Evolutionary conservation across 108 stramenopile species (phyloP).

Genomic region (Stephanodiscus triporus): DNA sequence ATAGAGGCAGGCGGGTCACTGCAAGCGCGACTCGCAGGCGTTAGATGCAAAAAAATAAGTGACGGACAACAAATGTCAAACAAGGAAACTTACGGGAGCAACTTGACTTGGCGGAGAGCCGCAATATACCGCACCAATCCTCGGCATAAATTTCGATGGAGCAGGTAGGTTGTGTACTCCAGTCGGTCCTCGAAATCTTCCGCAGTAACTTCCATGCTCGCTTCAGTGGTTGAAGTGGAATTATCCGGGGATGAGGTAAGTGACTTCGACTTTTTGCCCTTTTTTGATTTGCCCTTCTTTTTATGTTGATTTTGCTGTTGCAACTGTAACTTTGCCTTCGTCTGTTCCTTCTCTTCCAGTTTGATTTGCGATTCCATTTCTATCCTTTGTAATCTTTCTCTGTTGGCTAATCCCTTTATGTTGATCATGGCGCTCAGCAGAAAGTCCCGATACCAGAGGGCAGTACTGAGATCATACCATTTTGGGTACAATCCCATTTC

Average conservation of each 20-base stretch:
- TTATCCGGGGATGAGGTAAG: not conserved
- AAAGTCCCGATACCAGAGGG: conserved; percentile 85
- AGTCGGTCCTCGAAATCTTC: conserved; percentile 71
- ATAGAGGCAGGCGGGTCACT: conserved; percentile 27
- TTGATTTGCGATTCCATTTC: conserved; percentile 32
- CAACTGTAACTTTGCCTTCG: conserved; percentile 7
- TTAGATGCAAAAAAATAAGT: not conserved
- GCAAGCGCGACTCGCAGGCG: not conserved
- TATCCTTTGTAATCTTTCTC: conserved; percentile 34
- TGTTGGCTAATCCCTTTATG: conserved; percentile 51
- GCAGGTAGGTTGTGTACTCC: conserved; percentile 50
- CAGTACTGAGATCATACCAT: conserved; percentile 63
- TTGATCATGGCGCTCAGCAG: conserved; percentile 65
- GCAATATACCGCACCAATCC: conserved; percentile 76
- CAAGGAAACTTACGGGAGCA: conserved; percentile 33
- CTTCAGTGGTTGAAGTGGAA: conserved; percentile 13
- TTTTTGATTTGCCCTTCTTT: conserved; percentile 43
- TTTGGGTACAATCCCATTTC: conserved; percentile 64
- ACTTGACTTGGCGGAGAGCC: conserved; percentile 60
- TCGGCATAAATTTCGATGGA: conserved; percentile 69
- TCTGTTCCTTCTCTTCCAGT: conserved; percentile 31
- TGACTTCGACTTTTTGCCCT: conserved; percentile 29
- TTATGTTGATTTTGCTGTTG: conserved; percentile 24
- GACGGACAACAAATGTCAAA: too few relatives aligned
- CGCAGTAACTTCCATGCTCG: conserved; percentile 4